Evolutionary conservation across 2,329 filamentous ascomycete species (phyloP), one percentile per base, ranked within the genome.

Genomic region (Coniochaeta sp.): DNA sequence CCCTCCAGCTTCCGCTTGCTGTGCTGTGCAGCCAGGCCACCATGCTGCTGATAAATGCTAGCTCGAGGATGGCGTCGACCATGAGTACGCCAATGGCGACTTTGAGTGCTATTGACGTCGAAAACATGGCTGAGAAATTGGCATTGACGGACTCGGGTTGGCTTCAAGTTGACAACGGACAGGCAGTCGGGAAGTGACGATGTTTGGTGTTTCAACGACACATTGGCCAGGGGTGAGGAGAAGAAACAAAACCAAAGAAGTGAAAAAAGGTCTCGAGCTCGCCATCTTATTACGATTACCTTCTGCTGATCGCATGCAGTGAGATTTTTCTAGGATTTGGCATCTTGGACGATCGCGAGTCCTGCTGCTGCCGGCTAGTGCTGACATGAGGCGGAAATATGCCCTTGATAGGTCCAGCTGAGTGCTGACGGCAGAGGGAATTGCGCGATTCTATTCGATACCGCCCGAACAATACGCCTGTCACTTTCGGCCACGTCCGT

Each of bases 21-120:
- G 57, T 61, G 22, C 53, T 52, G 52, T 70, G 65, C 4, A 74
- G 58, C 60, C 66, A 74, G 14, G 61, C 59, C 30, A 72, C 66
- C 55, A 65, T 72, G 56, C 61, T 63, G 47, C 66, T 67, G 49
- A 72, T 60, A 30, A 73, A 64, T 33, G 63, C 60, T 20, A 74
- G 54, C 55, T 71, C 68, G 56, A 74, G 64, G 50, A 65, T 59
- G 12, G 67, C 65, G 51, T 70, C 67, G 35, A 68, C 56, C 52
- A 65, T 58, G 18, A 72, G 61, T 8, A 72, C 53, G 28, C 59
- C 59, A 13, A 71, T 53, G 24, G 60, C 56, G 38, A 61, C 48
- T 16, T 52, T 56, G 35, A 66, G 45, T 31, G 45, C 45, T 31
- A 47, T 28, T 28, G 45, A 47, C 12, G n/a, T 47, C 20, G 24